A percentile compares a stretch with the other conserved stretches of the same genome.
Conservation (phyloP, 2,329 filamentous ascomycete species). For the Scedosporium boydii region DNA sequence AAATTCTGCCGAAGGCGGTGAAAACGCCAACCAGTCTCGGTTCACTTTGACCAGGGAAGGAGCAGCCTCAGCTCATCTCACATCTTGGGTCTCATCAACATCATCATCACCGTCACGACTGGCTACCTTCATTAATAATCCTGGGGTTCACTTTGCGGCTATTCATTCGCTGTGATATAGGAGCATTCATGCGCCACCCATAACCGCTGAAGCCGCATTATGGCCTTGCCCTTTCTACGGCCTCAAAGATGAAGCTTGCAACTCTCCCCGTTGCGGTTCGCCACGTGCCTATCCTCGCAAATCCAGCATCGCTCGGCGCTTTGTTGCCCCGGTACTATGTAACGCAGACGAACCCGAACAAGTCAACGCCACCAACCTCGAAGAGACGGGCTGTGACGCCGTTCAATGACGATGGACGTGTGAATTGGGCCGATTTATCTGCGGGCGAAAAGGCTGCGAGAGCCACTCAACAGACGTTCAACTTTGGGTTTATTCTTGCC, state of each 20-base stretch:
- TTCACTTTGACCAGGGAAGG: conserved; percentile 13
- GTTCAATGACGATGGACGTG: conserved; percentile 74
- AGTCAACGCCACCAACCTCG: conserved; percentile 27
- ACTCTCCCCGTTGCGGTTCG: conserved; percentile 26
- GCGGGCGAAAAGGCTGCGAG: conserved; percentile 69
- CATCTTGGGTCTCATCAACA: not conserved
- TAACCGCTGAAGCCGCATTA: not conserved
- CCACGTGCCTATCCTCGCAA: conserved; percentile 18
- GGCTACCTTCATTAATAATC: not conserved
- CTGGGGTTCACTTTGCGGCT: not conserved
- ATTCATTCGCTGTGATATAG: not conserved
- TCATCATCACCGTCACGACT: not conserved
- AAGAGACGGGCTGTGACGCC: conserved; percentile 66
- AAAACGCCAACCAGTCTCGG: conserved; percentile 1
- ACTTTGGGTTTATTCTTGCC: conserved; percentile 66
- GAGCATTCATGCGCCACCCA: not conserved
- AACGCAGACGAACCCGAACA: conserved; percentile 40
- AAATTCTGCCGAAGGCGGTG: conserved; percentile 31
- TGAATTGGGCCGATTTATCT: conserved; percentile 73
- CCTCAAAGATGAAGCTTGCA: conserved; percentile 37
- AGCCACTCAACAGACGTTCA: conserved; percentile 84
- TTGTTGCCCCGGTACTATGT: conserved; percentile 44
- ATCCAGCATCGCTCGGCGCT: conserved; percentile 23
- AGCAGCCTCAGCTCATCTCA: conserved; percentile 11
- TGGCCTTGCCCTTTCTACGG: conserved; percentile 12